These are phyloP conservation scores for Heteromeles arbutifolia DNA, from an alignment of 306 rosid genomes.

Conservation along the genomic window DNA sequence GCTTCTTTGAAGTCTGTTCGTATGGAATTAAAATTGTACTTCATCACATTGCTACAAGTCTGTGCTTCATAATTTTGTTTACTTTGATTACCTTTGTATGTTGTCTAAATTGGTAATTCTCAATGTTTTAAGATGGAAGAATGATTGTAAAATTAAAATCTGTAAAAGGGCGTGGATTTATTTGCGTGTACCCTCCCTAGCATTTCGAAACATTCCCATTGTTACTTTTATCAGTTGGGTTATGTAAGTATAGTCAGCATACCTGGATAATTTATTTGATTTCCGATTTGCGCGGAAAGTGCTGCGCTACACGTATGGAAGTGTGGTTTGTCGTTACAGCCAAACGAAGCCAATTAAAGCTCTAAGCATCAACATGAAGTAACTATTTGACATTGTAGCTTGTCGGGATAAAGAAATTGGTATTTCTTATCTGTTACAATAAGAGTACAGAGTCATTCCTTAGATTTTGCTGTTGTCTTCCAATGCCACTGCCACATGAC, in stretches of 20 bases:
- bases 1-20: conserved; percentile 1
- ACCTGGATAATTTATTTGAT: not conserved
- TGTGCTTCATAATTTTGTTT: not conserved
- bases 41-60: not conserved
- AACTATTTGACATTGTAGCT: not conserved
- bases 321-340: not conserved
- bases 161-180: not conserved
- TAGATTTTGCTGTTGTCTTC: not conserved
- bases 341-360: not conserved
- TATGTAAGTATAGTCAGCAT: not conserved
- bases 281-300: not conserved
- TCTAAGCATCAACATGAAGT: not conserved
- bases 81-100: not conserved
- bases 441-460: not conserved
- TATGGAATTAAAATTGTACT: not conserved
- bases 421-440: not conserved
- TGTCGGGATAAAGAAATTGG: not conserved
- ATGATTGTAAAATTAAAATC: not conserved
- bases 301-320: not conserved
- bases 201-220: not conserved
- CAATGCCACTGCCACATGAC: not conserved
- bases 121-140: conserved; percentile 1
- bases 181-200: not conserved
- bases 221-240: not conserved
- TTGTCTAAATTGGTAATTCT: not conserved